A percentile compares a stretch with the other conserved stretches of the same genome.
phyloP scores from a whole-genome alignment of 2,329 filamentous ascomycete genomes.

The Trichoderma simmonsii region DNA sequence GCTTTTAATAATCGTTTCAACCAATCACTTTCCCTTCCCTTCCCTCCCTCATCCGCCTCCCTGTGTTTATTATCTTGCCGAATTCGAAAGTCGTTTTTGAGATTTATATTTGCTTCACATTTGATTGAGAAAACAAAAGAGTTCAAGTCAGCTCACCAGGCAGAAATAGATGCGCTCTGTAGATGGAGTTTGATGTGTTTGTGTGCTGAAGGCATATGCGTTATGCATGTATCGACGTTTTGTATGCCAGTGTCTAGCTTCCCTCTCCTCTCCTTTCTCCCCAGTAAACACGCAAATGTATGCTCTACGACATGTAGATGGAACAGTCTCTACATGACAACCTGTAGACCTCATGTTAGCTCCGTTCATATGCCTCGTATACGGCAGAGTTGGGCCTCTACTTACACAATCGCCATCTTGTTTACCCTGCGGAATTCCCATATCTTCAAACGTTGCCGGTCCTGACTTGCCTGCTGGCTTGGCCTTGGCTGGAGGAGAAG shows the following conservation, averaged over 20 bases:
- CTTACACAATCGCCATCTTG: conserved; percentile 88
- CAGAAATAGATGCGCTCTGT: not conserved
- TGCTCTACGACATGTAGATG: not conserved
- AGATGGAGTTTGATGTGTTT: not conserved
- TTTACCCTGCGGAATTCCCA: conserved; percentile 86
- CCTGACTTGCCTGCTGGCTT: conserved; percentile 54
- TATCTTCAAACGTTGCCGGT: conserved; percentile 94
- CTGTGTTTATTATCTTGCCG: not conserved
- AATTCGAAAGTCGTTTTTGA: not conserved
- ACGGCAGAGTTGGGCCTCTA: conserved; percentile 31
- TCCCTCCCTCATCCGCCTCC: not conserved
- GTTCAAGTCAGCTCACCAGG: not conserved
- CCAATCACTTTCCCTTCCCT: not conserved
- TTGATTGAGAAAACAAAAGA: not conserved
- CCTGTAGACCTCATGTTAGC: not conserved
- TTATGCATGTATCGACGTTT: not conserved
- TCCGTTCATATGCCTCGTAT: conserved; percentile 46
- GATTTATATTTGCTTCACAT: not conserved
- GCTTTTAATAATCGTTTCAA: conserved; percentile 4
- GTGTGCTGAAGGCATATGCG: not conserved
- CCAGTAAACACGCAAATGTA: not conserved
- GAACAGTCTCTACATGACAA: not conserved
- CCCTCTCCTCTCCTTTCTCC: not conserved
- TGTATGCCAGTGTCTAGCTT: not conserved
- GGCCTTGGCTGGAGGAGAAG: conserved; percentile 36